Base-by-base conservation (phyloP, 192 early-diverging fungal genomes). In the Linnemannia hyalina region DNA sequence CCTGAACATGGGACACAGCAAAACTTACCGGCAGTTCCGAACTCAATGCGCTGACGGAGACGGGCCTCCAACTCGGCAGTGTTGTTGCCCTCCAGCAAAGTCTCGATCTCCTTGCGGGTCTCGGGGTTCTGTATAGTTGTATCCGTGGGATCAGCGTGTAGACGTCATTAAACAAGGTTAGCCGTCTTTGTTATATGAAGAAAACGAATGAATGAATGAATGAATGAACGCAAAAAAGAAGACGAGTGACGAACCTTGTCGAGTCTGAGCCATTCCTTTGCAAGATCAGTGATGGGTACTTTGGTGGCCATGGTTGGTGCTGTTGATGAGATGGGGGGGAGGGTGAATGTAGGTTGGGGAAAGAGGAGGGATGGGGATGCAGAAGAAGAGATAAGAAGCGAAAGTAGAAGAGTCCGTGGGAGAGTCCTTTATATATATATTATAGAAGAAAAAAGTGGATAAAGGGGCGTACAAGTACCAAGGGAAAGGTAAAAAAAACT, bases 21-120 rank as follows among this genome's bases (percentile, higher is more conserved):
- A 9, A 60, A 26, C 74, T 35, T 88, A 93, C 92, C 96, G 35
- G 97, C 95, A 6, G 97, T 97, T 47, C 97, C 97, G 82, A 97
- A 97, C 88, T 96, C 93, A 79, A 97, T 94, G 41, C 90, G 88
- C 54, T 92, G 74, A 18, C 90, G 82, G 32, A 95, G 91, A n/a
- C 90, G 89, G 38, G 85, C 86, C 74, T 91, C 83, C 16, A 95
- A 84, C 68, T 93, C 93, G 0, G 80, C 74, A 29, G 77, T 77
- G 81, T 94, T 83, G 70, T 91, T 89, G 26, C 88, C 68, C 18
- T 88, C 86, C 47, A 90, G 74, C 23, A 95, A 88, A 29, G 74
- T 54, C 38, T 88, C 46, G 74, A 95, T 95, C 78, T 94, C 92
- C 52, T 87, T 81, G 10, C 93, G 91, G 3, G 94, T 95, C 60